These are phyloP conservation scores for Tetradesmus obliquus DNA, from an alignment of 139 green algal species.

Conservation along the genomic window DNA sequence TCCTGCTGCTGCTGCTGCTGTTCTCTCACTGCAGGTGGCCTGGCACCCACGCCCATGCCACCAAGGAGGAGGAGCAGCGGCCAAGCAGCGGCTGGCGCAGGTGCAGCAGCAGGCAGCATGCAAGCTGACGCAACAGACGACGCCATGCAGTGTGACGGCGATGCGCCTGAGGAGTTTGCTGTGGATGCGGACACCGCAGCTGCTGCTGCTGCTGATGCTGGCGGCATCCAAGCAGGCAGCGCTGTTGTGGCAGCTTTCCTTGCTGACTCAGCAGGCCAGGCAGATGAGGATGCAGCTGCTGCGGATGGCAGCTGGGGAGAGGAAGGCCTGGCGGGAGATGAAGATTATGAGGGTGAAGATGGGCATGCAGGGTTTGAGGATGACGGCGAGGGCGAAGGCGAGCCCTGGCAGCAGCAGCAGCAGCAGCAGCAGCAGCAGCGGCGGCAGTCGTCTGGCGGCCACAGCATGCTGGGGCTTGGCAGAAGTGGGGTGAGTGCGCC, in stretches of 20 bases:
- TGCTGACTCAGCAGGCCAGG: neutral
- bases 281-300: constrained; percentile 8
- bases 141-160: neutral
- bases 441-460: neutral
- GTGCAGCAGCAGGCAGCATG: neutral
- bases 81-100: neutral
- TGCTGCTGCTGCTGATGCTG: neutral
- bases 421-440: neutral
- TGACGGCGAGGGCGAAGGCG: neutral
- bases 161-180: neutral
- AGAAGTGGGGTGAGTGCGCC: neutral
- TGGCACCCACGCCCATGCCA: neutral
- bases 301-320: neutral
- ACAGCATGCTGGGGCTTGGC: neutral
- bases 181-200: neutral
- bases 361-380: neutral
- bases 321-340: neutral
- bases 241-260: neutral
- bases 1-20: neutral
- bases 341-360: neutral
- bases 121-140: neutral
- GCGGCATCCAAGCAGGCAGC: neutral
- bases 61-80: neutral
- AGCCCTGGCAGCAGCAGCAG: neutral
- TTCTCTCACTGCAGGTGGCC: neutral